Conservation (phyloP, 2,329 filamentous ascomycete species). For the Cladosporium sp. region DNA sequence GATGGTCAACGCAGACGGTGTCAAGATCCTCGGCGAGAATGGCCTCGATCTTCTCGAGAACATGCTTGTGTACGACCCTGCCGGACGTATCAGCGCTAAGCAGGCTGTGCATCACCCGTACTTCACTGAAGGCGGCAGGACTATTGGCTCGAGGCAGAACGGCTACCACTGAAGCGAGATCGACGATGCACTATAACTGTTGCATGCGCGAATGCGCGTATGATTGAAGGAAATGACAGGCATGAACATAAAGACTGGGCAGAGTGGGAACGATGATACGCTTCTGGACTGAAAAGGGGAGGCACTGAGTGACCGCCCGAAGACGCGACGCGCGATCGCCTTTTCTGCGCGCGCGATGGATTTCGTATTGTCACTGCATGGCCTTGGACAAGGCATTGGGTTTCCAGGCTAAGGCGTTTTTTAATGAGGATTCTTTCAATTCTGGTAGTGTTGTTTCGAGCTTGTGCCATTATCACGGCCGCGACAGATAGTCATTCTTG, state of each 20-base stretch:
- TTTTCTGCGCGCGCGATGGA: background rate
- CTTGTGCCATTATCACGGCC: background rate
- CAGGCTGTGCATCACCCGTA: constrained; percentile 80
- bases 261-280: background rate
- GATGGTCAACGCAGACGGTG: constrained; percentile 59
- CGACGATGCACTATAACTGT: background rate
- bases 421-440: background rate
- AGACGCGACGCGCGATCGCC: background rate
- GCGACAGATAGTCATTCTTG: background rate
- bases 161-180: constrained; percentile 6
- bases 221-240: background rate
- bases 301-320: background rate
- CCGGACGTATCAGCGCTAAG: constrained; percentile 82
- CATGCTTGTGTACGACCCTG: constrained; percentile 83
- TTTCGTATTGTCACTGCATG: constrained; percentile 1
- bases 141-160: constrained; percentile 5
- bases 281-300: background rate
- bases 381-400: constrained; percentile 5
- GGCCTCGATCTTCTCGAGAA: constrained; percentile 65
- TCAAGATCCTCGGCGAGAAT: constrained; percentile 58
- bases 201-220: background rate
- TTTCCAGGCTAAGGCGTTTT: background rate
- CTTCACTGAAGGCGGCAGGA: constrained; percentile 45
- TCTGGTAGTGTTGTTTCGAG: background rate
- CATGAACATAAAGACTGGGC: constrained; percentile 4